These are phyloP conservation scores for Blastomyces silverae DNA, from an alignment of 2,329 filamentous ascomycete species.

Conservation along the genomic window DNA sequence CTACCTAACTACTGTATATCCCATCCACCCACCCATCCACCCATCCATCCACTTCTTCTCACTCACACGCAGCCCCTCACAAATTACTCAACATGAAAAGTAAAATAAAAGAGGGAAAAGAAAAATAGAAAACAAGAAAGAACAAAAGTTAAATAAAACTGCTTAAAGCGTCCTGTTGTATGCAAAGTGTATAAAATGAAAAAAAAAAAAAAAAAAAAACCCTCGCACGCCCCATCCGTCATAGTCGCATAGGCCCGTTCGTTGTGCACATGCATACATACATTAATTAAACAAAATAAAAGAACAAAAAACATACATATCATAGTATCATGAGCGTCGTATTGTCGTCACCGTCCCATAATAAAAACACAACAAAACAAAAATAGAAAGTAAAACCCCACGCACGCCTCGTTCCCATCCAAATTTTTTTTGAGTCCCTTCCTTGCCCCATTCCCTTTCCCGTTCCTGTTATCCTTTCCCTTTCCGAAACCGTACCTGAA, in stretches of 20 bases:
- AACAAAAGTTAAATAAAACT: too few relatives aligned
- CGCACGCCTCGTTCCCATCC: too few relatives aligned
- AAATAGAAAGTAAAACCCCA: neutral
- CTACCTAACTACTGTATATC: too few relatives aligned
- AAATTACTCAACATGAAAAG: too few relatives aligned
- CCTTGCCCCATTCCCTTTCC: neutral
- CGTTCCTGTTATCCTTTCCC: neutral
- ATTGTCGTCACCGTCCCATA: constrained; percentile 22
- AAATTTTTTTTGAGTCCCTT: too few relatives aligned
- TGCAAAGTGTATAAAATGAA: constrained; percentile 6
- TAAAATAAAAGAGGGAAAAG: too few relatives aligned
- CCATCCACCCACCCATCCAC: too few relatives aligned
- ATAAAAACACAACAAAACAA: constrained; percentile 22
- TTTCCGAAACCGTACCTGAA: constrained; percentile 2
- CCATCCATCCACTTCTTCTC: too few relatives aligned
- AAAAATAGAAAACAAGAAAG: too few relatives aligned
- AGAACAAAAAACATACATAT: constrained; percentile 24
- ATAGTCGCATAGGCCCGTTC: constrained; percentile 29
- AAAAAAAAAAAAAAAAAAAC: constrained; percentile 23
- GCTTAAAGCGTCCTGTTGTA: too few relatives aligned
- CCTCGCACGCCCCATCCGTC: constrained; percentile 27
- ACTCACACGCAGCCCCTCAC: too few relatives aligned
- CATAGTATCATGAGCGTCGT: constrained; percentile 31
- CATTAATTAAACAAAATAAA: constrained; percentile 6
- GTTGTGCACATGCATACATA: constrained; percentile 30